A percentile compares a stretch with the other conserved stretches of the same genome.
These are phyloP conservation scores for Capsicum rhomboideum DNA, from an alignment of 257 asterid genomes.

Conservation along the genomic window DNA sequence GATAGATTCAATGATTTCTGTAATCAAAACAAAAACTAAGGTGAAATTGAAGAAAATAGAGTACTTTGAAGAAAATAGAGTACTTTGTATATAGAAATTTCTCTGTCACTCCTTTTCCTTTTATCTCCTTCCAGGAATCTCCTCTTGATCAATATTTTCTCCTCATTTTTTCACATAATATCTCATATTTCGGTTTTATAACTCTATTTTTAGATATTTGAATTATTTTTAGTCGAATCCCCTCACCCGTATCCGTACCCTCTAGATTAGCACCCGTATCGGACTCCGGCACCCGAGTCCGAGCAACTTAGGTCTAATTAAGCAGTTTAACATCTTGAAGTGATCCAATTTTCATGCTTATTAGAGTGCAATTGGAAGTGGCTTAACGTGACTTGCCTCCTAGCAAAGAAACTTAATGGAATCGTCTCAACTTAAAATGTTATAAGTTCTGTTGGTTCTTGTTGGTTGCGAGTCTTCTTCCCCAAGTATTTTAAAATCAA, in stretches of 20 bases:
- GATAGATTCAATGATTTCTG: neutral
- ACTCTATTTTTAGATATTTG: neutral
- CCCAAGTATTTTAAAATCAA: too few species aligned
- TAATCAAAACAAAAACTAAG: neutral
- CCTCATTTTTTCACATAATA: neutral
- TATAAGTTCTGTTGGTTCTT: too few species aligned
- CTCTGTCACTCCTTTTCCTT: neutral
- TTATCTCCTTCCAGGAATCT: neutral
- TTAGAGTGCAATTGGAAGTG: too few species aligned
- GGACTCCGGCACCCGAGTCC: too few species aligned
- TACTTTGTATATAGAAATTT: neutral
- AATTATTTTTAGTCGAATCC: neutral
- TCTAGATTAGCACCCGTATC: too few species aligned
- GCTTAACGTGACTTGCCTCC: too few species aligned
- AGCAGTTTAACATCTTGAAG: too few species aligned
- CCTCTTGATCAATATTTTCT: neutral
- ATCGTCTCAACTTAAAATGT: too few species aligned
- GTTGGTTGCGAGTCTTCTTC: too few species aligned
- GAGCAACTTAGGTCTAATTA: too few species aligned
- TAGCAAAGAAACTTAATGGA: too few species aligned
- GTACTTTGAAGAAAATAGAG: neutral
- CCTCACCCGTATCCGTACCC: neutral
- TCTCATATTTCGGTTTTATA: neutral
- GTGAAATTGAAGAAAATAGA: neutral
- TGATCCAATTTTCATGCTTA: too few species aligned